A percentile compares a stretch with the other conserved stretches of the same genome.
Evolutionary conservation across 176 grass and related monocot genomes (phyloP).

Genomic region (Musa itinerans): DNA sequence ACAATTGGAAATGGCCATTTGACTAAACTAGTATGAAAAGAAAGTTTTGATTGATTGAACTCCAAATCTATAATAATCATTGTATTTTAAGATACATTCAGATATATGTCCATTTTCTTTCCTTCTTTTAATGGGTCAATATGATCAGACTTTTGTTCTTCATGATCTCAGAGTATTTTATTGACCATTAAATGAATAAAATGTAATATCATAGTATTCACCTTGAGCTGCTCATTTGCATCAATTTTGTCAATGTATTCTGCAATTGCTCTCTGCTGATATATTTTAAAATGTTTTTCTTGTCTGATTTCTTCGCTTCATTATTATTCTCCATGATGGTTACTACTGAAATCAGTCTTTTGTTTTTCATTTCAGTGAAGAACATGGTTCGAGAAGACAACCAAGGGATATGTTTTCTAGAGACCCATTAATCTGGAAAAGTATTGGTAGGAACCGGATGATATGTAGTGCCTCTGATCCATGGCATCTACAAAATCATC

Average conservation of each 20-base stretch:
- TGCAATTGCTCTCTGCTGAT: background rate
- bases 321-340: background rate
- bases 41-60: no score
- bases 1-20: no score
- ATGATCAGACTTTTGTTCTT: no score
- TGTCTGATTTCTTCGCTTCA: background rate
- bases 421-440: slow-evolving; percentile 21
- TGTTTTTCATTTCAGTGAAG: slow-evolving; percentile 26
- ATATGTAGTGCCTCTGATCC: slow-evolving; percentile 13
- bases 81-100: no score
- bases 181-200: no score
- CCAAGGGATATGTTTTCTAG: slow-evolving; percentile 7
- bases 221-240: no score
- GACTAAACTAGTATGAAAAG: no score
- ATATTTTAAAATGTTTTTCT: slow-evolving; percentile 1
- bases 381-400: slow-evolving; percentile 24
- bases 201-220: no score
- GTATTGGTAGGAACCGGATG: slow-evolving; percentile 22
- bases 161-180: no score
- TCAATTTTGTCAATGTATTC: background rate
- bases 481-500: slow-evolving; percentile 27
- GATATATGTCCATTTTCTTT: no score
- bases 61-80: no score
- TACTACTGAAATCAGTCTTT: background rate
- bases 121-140: no score